Evolutionary conservation across 2,329 filamentous ascomycete genomes (phyloP).

Genomic region (Knufia fluminis): DNA sequence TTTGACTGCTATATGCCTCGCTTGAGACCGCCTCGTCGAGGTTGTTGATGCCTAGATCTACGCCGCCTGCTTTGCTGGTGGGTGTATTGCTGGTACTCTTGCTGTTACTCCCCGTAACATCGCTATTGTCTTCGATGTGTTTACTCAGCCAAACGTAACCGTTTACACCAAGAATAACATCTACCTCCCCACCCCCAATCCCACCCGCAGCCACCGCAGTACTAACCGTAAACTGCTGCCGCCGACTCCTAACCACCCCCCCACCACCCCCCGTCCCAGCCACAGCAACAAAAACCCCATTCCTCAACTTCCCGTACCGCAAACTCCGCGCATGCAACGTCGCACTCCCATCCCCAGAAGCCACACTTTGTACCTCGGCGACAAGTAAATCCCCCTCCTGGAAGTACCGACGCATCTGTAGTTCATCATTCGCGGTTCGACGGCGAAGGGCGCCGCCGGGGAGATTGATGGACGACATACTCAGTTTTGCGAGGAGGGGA

Average conservation of each 20-base stretch:
- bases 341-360: slow-evolving; percentile 71
- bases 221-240: slow-evolving; percentile 76
- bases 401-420: slow-evolving; percentile 97
- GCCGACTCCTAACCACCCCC: slow-evolving; percentile 71
- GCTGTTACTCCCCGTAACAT: slow-evolving; percentile 29
- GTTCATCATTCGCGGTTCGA: slow-evolving; percentile 87
- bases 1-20: slow-evolving; percentile 89
- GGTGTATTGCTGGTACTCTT: slow-evolving; percentile 27
- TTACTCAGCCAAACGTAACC: slow-evolving; percentile 94
- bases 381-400: slow-evolving; percentile 88
- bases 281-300: slow-evolving; percentile 80
- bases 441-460: slow-evolving; percentile 87
- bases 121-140: slow-evolving; percentile 51
- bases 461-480: slow-evolving; percentile 84
- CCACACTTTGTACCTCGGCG: slow-evolving; percentile 82
- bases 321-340: slow-evolving; percentile 81
- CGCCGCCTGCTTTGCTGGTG: slow-evolving; percentile 32
- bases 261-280: slow-evolving; percentile 64
- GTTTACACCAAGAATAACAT: slow-evolving; percentile 87
- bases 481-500: slow-evolving; percentile 73
- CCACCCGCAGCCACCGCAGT: slow-evolving; percentile 37
- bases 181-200: slow-evolving; percentile 50
- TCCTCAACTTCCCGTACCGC: slow-evolving; percentile 91
- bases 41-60: slow-evolving; percentile 57
- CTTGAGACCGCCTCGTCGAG: slow-evolving; percentile 79